Percentiles rank a stretch among this genome's conserved stretches.
Conservation (phyloP, 1,284 basidiomycete genomes). For the Ceratobasidium sp. region DNA sequence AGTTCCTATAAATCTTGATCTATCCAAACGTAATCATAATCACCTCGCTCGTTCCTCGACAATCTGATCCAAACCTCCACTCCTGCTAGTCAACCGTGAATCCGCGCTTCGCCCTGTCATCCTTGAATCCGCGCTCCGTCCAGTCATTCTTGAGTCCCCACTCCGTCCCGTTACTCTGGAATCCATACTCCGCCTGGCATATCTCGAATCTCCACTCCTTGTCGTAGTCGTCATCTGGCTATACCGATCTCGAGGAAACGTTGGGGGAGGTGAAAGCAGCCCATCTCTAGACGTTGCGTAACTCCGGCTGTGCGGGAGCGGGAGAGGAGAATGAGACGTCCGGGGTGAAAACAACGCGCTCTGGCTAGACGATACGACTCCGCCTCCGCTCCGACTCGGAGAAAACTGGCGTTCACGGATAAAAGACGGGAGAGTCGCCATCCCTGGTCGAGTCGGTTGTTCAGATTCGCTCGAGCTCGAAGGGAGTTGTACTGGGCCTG, state of each 20-base stretch:
- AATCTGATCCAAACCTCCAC: slow-evolving; percentile 4
- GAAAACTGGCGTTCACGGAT: slow-evolving; percentile 37
- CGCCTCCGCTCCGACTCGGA: not conserved
- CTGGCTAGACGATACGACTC: not conserved
- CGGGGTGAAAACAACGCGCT: slow-evolving; percentile 32
- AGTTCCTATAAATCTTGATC: no score
- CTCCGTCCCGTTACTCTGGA: slow-evolving; percentile 21
- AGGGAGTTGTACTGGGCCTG: not conserved
- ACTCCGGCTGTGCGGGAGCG: not conserved
- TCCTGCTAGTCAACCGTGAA: not conserved
- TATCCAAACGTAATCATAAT: no score
- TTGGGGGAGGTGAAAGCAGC: slow-evolving; percentile 9
- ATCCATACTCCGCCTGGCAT: slow-evolving; percentile 3
- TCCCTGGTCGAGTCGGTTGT: slow-evolving; percentile 7
- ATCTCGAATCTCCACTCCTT: slow-evolving; percentile 9
- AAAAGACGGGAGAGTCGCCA: slow-evolving; percentile 29
- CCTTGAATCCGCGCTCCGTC: slow-evolving; percentile 15
- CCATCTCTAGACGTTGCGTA: slow-evolving; percentile 19
- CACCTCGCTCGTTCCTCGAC: slow-evolving; percentile 44
- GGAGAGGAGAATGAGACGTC: not conserved
- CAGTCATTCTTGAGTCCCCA: slow-evolving; percentile 5
- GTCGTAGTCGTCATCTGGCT: slow-evolving; percentile 41
- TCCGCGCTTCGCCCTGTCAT: slow-evolving; percentile 9
- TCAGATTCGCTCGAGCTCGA: not conserved
- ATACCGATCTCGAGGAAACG: slow-evolving; percentile 12